Base-by-base conservation (phyloP, 805 yeast species). In the Ogataea allantospora region DNA sequence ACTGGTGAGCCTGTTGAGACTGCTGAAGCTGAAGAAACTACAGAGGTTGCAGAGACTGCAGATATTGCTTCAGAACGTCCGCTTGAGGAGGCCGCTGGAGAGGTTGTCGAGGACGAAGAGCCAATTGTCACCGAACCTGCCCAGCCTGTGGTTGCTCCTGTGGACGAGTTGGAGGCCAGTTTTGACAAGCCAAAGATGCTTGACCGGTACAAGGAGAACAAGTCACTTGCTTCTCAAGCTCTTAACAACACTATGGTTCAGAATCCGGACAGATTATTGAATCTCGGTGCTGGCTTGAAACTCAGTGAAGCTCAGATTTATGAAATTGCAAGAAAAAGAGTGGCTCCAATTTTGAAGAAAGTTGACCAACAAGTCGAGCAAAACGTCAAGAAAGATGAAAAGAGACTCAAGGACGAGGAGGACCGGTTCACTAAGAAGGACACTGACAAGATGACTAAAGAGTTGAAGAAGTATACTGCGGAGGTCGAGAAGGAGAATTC, bases 291-390 rank as follows among this genome's bases (percentile, higher is more conserved):
- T 30, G 80, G 80, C 13, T 65, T 75, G 54, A 63, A 54, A 31
- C 63, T 76, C 65, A 70, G 80, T 30, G 78, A 76, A 48, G 70
- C 69, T 38, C 78, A 75, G 55, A 68, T 76, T 44, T 63, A 73
- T 48, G 80, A 67, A 34, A 70, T 76, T 51, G 81, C 81, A 15
- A 71, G 73, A 26, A 64, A 63, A 46, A 66, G 80, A 47, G 77
- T 76, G 25, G 73, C 75, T 22, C 82, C 82, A 5, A 70, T 75
- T 25, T 61, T 76, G 51, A 65, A 69, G 30, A 64, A 58, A 46
- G 75, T 76, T 53, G 72, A 75, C 51, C 71, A 67, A 19, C 70
- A 71, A 43, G 81, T 75, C 31, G 59, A 56, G 32, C 63, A 66
- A 46, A 64, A 71, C 21, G 55, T 69, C 44, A 44, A 63, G 39